Evolutionary conservation across 257 asterid genomes (phyloP), one percentile per base, ranked within the genome.

Genomic region (Przewalskia tangutica): DNA sequence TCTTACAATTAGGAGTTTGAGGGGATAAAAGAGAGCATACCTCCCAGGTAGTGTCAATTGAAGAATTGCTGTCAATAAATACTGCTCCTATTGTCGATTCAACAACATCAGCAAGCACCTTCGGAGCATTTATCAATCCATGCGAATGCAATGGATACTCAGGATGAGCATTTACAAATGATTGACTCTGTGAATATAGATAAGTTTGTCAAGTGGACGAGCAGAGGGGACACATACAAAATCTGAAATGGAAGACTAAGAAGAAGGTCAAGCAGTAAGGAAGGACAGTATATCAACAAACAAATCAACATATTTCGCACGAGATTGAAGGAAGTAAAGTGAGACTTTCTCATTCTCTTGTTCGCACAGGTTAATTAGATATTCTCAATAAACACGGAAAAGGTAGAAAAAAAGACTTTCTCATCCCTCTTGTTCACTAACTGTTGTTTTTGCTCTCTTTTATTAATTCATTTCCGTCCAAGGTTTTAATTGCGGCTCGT

Each of bases 31-130:
- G n/a, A 56, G 51, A 65, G 60, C 77, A 66, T 81, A 89, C 98
- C 98, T 93, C 86, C 98, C 98, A 91, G 36, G 97, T 89, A 44
- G 79, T 85, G 68, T 93, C 97, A 55, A 91, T 82, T 7, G 94
- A 93, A 55, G 88, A 89, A 81, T 88, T 86, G 89, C 91, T 90
- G 84, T 94, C 97, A 23, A 93, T 81, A 62, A 90, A 93, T 66
- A 94, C 93, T 77, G 98, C 97, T 56, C 98, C 97, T n/a, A 94
- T 79, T 2, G 97, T 91, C 66, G 97, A 93, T 84, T 93, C 97
- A 73, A 94, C 93, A 56, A 94, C 90, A 84, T 94, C 98, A 55
- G 97, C 97, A 51, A 94, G 94, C 82, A 91, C 93, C 83, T 94
- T 92, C 20, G 98, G 98, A 66, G 95, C 91, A 86, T 89, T 86